Evolutionary conservation across 805 yeast genomes (phyloP).

Genomic region (Pichia cabralensis): DNA sequence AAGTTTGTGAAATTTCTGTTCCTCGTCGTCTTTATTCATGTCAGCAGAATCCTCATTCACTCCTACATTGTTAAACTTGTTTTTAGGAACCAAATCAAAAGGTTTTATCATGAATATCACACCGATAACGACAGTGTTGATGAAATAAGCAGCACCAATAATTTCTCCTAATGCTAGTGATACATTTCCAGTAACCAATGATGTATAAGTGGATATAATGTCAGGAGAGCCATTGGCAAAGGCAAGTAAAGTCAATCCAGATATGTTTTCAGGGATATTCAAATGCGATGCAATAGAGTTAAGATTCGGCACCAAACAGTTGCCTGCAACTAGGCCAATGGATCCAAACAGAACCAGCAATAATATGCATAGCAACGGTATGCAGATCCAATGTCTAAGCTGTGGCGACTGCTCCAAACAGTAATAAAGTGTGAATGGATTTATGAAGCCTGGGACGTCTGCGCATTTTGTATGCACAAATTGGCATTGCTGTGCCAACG

Average conservation of each 20-base stretch:
- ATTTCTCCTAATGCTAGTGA: constrained; percentile 82
- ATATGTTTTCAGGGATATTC: constrained; percentile 65
- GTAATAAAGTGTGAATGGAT: constrained; percentile 24
- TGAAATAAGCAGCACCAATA: constrained; percentile 83
- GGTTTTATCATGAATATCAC: constrained; percentile 63
- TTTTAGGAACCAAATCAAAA: constrained; percentile 33
- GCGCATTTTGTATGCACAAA: constrained; percentile 23
- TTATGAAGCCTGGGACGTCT: constrained; percentile 19
- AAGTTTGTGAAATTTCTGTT: constrained; percentile 14
- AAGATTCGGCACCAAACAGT: constrained; percentile 74
- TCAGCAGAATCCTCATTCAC: background rate
- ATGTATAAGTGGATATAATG: constrained; percentile 72
- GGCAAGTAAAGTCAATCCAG: constrained; percentile 84
- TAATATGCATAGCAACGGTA: constrained; percentile 15
- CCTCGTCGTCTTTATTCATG: background rate
- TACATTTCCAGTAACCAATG: constrained; percentile 58
- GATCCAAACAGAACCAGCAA: constrained; percentile 42
- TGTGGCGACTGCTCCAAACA: constrained; percentile 15
- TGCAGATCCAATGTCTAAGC: constrained; percentile 11
- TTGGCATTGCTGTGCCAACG: constrained; percentile 19
- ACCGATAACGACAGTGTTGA: constrained; percentile 73
- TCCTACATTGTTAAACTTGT: too few relatives aligned
- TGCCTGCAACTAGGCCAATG: constrained; percentile 76
- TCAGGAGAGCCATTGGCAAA: constrained; percentile 94
- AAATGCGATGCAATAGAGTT: constrained; percentile 55